Conservation (phyloP, 2,329 filamentous ascomycete genomes). For the Aspergillus alliaceus region DNA sequence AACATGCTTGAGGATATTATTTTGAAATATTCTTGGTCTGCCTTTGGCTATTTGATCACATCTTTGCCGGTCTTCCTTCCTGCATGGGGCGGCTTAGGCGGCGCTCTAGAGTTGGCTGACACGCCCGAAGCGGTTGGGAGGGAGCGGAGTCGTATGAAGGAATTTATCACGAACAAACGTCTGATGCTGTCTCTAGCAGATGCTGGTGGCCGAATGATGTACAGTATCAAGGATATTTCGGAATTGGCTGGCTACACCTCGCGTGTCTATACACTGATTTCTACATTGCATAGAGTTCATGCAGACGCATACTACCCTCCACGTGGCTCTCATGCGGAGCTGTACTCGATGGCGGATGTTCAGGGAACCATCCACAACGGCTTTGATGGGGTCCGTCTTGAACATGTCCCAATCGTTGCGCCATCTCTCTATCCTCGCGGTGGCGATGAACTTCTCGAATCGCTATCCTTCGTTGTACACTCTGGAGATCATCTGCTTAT, state of each 20-base stretch:
- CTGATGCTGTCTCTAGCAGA: slow-evolving; percentile 97
- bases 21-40: slow-evolving; percentile 97
- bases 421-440: slow-evolving; percentile 85
- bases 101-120: slow-evolving; percentile 63
- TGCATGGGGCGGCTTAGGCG: slow-evolving; percentile 84
- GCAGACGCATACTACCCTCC: slow-evolving; percentile 80
- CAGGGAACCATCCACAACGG: slow-evolving; percentile 93
- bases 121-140: slow-evolving; percentile 43
- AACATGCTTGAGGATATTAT: slow-evolving; percentile 99
- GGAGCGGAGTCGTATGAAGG: slow-evolving; percentile 88
- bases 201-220: slow-evolving; percentile 98
- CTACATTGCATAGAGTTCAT: slow-evolving; percentile 89
- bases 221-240: slow-evolving; percentile 96
- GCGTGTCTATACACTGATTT: slow-evolving; percentile 91
- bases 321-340: slow-evolving; percentile 67
- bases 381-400: slow-evolving; percentile 89
- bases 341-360: slow-evolving; percentile 86
- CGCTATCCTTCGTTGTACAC: slow-evolving; percentile 83
- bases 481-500: slow-evolving; percentile 92
- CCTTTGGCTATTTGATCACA: slow-evolving; percentile 91
- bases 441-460: slow-evolving; percentile 87
- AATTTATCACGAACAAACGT: slow-evolving; percentile 98
- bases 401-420: slow-evolving; percentile 89
- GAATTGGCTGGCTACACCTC: slow-evolving; percentile 96
- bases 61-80: slow-evolving; percentile 93